Evolutionary conservation across 208 protist genomes (phyloP).

Genomic region (Acanthamoeba culbertsoni): DNA sequence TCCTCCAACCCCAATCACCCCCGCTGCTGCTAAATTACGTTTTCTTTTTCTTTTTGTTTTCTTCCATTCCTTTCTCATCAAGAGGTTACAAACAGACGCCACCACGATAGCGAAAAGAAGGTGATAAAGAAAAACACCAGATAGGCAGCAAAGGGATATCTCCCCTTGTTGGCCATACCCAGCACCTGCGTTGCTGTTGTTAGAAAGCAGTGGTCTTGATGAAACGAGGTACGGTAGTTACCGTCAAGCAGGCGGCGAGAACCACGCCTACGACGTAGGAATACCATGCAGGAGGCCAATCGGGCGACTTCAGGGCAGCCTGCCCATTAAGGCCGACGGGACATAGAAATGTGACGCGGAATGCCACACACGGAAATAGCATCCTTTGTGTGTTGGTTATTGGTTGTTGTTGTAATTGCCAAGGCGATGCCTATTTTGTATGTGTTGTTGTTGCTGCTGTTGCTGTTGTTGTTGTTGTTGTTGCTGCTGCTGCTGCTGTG

Average conservation of each 20-base stretch:
- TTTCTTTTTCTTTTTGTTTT: too few relatives aligned
- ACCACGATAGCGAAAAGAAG: slow-evolving; percentile 12
- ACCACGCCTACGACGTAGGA: not conserved
- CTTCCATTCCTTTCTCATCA: too few relatives aligned
- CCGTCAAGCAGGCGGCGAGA: not conserved
- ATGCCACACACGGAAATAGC: slow-evolving; percentile 49
- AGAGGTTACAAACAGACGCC: not conserved
- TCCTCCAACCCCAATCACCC: too few relatives aligned
- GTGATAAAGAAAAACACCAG: slow-evolving; percentile 24
- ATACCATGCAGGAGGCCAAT: not conserved
- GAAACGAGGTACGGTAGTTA: not conserved
- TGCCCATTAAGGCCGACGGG: not conserved
- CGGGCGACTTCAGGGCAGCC: not conserved
- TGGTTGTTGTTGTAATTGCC: too few relatives aligned
- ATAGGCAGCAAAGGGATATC: not conserved
- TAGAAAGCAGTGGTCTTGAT: too few relatives aligned
- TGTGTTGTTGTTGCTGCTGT: too few relatives aligned
- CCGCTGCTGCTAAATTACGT: too few relatives aligned
- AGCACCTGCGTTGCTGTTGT: not conserved
- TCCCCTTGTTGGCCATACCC: slow-evolving; percentile 9
- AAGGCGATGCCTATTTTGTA: too few relatives aligned
- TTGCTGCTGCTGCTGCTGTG: too few relatives aligned
- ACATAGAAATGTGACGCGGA: slow-evolving; percentile 22
- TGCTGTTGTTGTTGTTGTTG: too few relatives aligned
- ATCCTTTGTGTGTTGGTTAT: too few relatives aligned